phyloP scores from a whole-genome alignment of 345 rosid genomes.

The Eucalyptus cladocalyx region DNA sequence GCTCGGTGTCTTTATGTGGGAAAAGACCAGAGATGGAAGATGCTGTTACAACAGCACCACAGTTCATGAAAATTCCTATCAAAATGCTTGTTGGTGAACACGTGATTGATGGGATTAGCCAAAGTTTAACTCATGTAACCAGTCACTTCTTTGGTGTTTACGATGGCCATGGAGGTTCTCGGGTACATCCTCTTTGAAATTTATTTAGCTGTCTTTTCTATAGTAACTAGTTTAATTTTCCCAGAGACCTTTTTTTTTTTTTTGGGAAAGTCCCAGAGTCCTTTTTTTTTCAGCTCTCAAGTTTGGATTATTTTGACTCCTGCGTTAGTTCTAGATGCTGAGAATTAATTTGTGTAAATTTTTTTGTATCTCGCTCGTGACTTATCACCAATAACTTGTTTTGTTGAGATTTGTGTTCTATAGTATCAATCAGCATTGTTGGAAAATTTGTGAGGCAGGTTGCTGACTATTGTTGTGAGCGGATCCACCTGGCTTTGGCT shows the following conservation, averaged over 20 bases:
- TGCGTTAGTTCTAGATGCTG: neutral
- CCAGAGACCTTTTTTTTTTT: neutral
- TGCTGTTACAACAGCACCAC: slow-evolving; percentile 50
- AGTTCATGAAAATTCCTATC: slow-evolving; percentile 61
- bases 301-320: neutral
- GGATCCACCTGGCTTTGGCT: slow-evolving; percentile 62
- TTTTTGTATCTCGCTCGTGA: neutral
- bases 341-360: neutral
- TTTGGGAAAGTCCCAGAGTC: neutral
- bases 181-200: slow-evolving; percentile 26
- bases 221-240: neutral
- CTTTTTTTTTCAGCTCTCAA: neutral
- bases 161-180: slow-evolving; percentile 96
- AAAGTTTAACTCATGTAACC: slow-evolving; percentile 51
- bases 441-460: slow-evolving; percentile 39
- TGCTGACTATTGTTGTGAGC: slow-evolving; percentile 78
- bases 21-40: slow-evolving; percentile 96
- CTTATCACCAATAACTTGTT: neutral
- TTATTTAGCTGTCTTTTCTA: neutral
- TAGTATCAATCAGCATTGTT: slow-evolving; percentile 1
- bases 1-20: slow-evolving; percentile 59
- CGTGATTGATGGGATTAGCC: slow-evolving; percentile 47
- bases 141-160: slow-evolving; percentile 90
- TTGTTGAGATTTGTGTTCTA: neutral
- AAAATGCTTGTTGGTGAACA: slow-evolving; percentile 61